Percentiles rank a stretch among this genome's conserved stretches.
phyloP scores from a whole-genome alignment of 116 monocot species.

The Phalaenopsis hybrid region DNA sequence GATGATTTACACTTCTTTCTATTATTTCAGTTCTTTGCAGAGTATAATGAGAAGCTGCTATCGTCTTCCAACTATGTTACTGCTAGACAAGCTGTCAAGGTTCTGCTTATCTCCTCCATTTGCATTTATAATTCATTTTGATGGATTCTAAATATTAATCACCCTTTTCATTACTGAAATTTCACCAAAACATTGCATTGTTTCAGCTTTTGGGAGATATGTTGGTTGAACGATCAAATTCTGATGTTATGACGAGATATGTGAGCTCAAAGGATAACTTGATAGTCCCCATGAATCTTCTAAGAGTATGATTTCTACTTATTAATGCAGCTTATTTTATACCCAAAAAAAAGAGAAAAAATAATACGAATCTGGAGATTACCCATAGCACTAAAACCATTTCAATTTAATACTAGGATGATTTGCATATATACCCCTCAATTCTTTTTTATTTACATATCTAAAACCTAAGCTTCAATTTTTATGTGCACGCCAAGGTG shows the following conservation, averaged over 20 bases:
- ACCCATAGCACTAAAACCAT: too few species aligned
- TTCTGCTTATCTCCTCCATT: conserved; percentile 10
- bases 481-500: too few species aligned
- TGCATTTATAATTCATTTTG: neutral
- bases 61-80: conserved; percentile 77
- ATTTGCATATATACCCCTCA: too few species aligned
- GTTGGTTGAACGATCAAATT: conserved; percentile 83
- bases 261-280: conserved; percentile 84
- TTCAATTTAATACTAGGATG: too few species aligned
- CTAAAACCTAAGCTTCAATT: too few species aligned
- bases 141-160: neutral
- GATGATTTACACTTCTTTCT: neutral
- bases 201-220: conserved; percentile 89
- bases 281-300: conserved; percentile 38
- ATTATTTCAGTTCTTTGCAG: conserved; percentile 66
- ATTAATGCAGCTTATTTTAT: too few species aligned
- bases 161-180: neutral
- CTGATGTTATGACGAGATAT: conserved; percentile 72
- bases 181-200: neutral
- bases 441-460: too few species aligned
- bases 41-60: conserved; percentile 76
- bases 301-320: too few species aligned
- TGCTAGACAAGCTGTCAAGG: conserved; percentile 86
- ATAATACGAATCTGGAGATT: too few species aligned
- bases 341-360: too few species aligned